Base-by-base conservation (phyloP, 2,329 filamentous ascomycete genomes). In the Arthrobotrys megalospora region DNA sequence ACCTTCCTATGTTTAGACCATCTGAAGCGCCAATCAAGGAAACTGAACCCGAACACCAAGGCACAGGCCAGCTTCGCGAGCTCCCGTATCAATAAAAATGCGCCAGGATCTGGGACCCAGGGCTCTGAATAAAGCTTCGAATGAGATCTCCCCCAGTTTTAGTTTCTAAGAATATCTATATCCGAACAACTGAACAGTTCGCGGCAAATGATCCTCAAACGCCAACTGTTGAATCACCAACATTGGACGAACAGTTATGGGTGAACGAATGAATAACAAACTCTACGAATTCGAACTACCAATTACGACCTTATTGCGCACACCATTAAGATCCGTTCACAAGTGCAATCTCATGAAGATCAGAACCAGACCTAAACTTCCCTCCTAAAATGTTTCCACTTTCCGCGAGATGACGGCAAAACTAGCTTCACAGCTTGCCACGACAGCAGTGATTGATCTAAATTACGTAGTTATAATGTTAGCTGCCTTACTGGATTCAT, bases 1-100 rank as follows among this genome's bases (percentile, higher is more conserved):
- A 60, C 36, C 16, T 60, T 60, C 55, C 55, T 60, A 60, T 60
- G 55, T 60, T 60, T 60, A 60, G 34, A 36, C 50, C 14, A 24
- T 34, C 41, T 41, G 45, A 38, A 38, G 45, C 24, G 58, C 32
- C 55, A 50, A 66, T 50, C 45, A 52, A 16, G 43, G 62, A 60
- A 60, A n/a, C 55, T 16, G 34, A 43, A 60, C 34, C 55, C 63
- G n/a, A 53, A 47, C 50, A 38, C 52, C 66, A 24, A 21, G 34
- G 32, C 24, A n/a, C n/a, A n/a, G n/a, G n/a, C n/a, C 12, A 19
- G 19, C 14, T n/a, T 36, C 19, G 28, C 52, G 28, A 36, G 52
- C 52, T 58, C 28, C 14, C 10, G n/a, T 60, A 2, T n/a, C 7
- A 34, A 58, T 58, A 10, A 36, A 16, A 63, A 28, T 58, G 52